Evolutionary conservation across 768 basidiomycete genomes (phyloP).

Genomic region (Mycena maculata): DNA sequence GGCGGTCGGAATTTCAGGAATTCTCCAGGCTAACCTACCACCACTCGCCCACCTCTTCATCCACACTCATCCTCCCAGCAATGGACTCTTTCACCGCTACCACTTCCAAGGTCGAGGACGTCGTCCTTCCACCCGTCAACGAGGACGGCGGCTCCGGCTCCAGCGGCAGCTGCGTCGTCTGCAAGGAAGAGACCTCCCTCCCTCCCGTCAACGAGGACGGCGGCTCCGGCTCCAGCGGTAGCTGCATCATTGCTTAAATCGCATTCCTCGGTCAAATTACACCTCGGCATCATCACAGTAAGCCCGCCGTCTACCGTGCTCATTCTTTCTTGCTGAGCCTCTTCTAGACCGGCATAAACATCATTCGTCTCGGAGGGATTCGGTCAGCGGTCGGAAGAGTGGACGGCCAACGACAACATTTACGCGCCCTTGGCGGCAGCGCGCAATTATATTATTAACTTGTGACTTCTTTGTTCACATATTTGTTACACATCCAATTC

Average conservation of each 20-base stretch:
- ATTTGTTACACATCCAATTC: slow-evolving; percentile 4
- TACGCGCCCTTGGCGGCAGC: slow-evolving; percentile 22
- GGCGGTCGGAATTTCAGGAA: neutral
- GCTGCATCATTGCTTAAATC: slow-evolving; percentile 24
- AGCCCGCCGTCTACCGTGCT: too few species aligned
- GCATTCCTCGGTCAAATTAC: neutral
- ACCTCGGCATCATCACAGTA: slow-evolving; percentile 9
- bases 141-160: slow-evolving; percentile 13
- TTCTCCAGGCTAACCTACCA: slow-evolving; percentile 16
- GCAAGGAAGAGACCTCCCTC: too few species aligned
- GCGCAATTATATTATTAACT: slow-evolving; percentile 21
- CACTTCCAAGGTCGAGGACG: slow-evolving; percentile 8
- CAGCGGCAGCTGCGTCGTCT: too few species aligned
- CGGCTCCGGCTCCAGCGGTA: too few species aligned
- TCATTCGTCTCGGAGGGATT: slow-evolving; percentile 3
- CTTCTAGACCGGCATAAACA: slow-evolving; percentile 9
- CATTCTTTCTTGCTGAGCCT: neutral
- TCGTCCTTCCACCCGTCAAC: slow-evolving; percentile 15
- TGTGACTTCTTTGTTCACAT: slow-evolving; percentile 13
- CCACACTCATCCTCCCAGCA: slow-evolving; percentile 24
- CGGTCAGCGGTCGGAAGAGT: neutral
- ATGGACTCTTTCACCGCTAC: slow-evolving; percentile 25
- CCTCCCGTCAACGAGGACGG: too few species aligned
- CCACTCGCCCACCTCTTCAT: neutral
- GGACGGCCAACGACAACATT: slow-evolving; percentile 1